Evolutionary conservation across 2,329 filamentous ascomycete genomes (phyloP).

Genomic region (Penicillium sp.): DNA sequence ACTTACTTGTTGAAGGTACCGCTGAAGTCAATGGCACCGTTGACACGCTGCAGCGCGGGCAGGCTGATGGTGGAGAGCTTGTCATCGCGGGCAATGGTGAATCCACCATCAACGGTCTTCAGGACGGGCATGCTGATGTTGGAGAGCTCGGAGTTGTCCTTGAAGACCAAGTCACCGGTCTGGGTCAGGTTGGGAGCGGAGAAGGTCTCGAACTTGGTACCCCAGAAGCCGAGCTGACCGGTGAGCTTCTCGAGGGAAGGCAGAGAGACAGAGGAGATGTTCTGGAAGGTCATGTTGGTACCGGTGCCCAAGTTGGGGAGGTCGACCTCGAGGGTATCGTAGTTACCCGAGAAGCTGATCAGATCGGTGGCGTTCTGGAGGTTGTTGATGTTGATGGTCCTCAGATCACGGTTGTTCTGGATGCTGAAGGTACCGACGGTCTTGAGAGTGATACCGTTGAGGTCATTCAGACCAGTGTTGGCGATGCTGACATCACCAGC

Average conservation of each 20-base stretch:
- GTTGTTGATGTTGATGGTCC: conserved; percentile 61
- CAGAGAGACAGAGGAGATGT: conserved; percentile 64
- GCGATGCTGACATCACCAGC: conserved; percentile 63
- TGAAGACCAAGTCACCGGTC: conserved; percentile 48
- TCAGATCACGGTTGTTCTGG: conserved; percentile 80
- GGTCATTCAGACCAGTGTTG: conserved; percentile 72
- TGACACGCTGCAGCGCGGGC: conserved; percentile 57
- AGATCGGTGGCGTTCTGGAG: conserved; percentile 64
- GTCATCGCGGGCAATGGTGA: conserved; percentile 87
- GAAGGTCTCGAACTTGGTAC: conserved; percentile 50
- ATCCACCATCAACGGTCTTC: conserved; percentile 62
- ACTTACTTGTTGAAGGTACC: conserved; percentile 77
- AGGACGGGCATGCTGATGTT: conserved; percentile 71
- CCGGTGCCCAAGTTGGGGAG: conserved; percentile 73
- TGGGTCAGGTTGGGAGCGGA: conserved; percentile 41
- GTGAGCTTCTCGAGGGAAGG: conserved; percentile 66
- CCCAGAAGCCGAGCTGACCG: conserved; percentile 74
- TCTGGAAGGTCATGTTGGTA: conserved; percentile 71
- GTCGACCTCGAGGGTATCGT: conserved; percentile 58
- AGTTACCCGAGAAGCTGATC: conserved; percentile 73
- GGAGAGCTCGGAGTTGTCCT: conserved; percentile 48
- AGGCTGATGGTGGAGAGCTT: conserved; percentile 59
- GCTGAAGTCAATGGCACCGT: conserved; percentile 73
- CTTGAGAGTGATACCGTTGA: conserved; percentile 72
- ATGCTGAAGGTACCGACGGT: conserved; percentile 67